Conservation (phyloP, 1,284 basidiomycete species). For the Volvariella volvacea region DNA sequence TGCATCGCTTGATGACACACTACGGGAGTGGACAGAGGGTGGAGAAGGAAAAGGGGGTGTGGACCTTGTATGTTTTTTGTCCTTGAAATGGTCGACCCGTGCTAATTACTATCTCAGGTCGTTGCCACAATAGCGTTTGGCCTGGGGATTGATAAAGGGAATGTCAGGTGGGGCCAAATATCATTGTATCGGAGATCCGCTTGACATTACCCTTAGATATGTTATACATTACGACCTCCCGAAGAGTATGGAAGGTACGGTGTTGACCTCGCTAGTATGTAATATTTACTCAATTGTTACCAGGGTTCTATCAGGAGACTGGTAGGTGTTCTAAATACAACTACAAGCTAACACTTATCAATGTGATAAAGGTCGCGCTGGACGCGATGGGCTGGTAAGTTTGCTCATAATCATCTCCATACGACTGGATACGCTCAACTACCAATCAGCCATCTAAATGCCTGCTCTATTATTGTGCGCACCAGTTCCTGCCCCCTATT, state of each 20-base stretch:
- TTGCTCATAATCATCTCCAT: not conserved
- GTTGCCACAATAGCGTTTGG: conserved; percentile 74
- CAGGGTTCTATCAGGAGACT: conserved; percentile 88
- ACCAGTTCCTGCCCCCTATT: no score
- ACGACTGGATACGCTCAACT: no score
- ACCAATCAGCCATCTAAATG: conserved; percentile 65
- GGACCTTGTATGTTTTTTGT: conserved; percentile 44
- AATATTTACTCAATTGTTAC: conserved; percentile 3
- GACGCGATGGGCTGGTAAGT: conserved; percentile 74
- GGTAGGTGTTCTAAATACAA: conserved; percentile 38
- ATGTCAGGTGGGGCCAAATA: conserved; percentile 50
- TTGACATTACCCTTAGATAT: conserved; percentile 35
- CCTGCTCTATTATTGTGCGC: conserved; percentile 73
- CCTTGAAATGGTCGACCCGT: not conserved
- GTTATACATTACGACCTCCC: conserved; percentile 77
- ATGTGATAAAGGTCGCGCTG: conserved; percentile 76
- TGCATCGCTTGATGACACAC: conserved; percentile 48
- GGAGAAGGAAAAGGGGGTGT: conserved; percentile 43
- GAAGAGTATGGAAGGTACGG: conserved; percentile 74
- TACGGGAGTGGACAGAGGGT: conserved; percentile 57
- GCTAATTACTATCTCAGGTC: conserved; percentile 22
- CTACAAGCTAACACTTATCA: no score
- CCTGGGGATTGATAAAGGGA: conserved; percentile 82
- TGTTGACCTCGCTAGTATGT: not conserved
- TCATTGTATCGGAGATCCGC: not conserved